Evolutionary conservation across 2,329 filamentous ascomycete genomes (phyloP), one percentile per base, ranked within the genome.

Genomic region (Pseudocercospora vitis): DNA sequence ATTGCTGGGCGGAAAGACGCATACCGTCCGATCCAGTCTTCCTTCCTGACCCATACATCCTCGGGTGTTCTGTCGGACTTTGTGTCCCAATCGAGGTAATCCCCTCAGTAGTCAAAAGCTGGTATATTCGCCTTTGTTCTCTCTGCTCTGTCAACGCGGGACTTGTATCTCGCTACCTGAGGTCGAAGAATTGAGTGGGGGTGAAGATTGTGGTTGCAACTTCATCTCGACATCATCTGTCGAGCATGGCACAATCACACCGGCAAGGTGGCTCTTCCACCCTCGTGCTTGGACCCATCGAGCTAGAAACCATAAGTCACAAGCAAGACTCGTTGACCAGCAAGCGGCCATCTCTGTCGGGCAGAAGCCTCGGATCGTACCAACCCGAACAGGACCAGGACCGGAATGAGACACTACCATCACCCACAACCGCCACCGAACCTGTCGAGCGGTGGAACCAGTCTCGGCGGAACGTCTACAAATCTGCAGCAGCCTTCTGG

Each of bases 361-460:
- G 61, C 18, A 56, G 59, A 16, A 63, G 60, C 33, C 58, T 68
- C 1, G 48, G 50, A 5, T 61, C 58, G 3, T 37, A 23, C 14
- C 45, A 37, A 31, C 56, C 19, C 14, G 37, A 54, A 16, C 40
- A 52, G n/a, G 21, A 45, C 3, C 40, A 53, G 33, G 65, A 70
- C 39, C 63, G 59, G 28, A 68, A 69, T 23, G 74, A 75, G 45
- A 71, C 64, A 16, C 65, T 78, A 0, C 76, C 77, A 0, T 74
- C 76, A 6, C 77, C 77, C 1, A 75, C 72, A 0, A 71, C 73
- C 1, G 62, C 70, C 4, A 68, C 68, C 24, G 70, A 73, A 50
- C 48, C 56, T 7, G 63, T 74, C 12, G 80, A 86, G 63, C 73
- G 68, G 68, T 89, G 86, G 87, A 88, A 88, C 63, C 70, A 73